Evolutionary conservation across 371 early-diverging fungal genomes (phyloP).

Genomic region (Dichotomocladium elegans): DNA sequence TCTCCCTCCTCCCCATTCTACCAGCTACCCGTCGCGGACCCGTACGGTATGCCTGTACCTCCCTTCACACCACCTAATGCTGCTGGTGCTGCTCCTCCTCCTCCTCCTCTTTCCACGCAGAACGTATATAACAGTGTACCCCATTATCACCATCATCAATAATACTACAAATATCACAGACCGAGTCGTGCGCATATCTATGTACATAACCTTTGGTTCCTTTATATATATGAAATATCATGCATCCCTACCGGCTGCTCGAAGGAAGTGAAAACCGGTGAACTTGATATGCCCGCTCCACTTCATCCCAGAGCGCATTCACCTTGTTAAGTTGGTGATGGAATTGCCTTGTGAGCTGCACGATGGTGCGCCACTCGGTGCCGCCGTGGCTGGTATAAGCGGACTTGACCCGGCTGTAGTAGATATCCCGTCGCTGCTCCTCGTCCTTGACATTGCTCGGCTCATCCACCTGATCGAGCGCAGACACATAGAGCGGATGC

Average conservation of each 20-base stretch:
- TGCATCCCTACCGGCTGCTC: neutral
- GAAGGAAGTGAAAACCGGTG: conserved; percentile 7
- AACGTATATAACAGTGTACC: neutral
- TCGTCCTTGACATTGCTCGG: conserved; percentile 1
- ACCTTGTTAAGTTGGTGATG: conserved; percentile 7
- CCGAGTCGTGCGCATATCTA: neutral
- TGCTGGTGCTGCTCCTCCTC: neutral
- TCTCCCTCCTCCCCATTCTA: neutral
- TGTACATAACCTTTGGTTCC: neutral
- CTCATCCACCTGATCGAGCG: conserved; percentile 6
- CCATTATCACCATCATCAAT: neutral
- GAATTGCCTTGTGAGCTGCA: conserved; percentile 10
- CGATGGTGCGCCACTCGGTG: conserved; percentile 10
- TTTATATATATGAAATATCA: neutral
- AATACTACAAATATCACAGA: no score
- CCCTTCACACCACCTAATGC: neutral
- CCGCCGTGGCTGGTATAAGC: conserved; percentile 12
- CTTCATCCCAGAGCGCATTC: conserved; percentile 11
- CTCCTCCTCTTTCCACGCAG: no score
- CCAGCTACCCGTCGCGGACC: neutral
- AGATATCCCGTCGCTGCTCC: neutral
- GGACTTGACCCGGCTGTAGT: conserved; percentile 1
- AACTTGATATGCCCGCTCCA: conserved; percentile 8
- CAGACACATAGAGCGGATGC: conserved; percentile 11
- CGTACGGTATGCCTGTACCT: neutral